Conservation (phyloP, 1,139 yeast genomes). For the Williopsis jadinii region DNA sequence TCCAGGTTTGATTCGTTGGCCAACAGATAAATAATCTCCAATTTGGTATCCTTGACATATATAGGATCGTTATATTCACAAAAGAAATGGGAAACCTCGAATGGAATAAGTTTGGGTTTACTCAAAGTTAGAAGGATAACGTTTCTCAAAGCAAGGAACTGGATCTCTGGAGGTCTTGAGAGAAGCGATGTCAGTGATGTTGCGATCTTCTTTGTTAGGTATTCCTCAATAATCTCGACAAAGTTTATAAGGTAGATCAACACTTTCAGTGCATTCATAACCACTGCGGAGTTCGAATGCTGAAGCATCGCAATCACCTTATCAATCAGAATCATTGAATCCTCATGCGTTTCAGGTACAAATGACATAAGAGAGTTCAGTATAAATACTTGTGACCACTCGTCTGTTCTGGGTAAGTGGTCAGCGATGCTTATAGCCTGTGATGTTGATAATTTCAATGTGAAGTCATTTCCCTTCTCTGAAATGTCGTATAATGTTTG, state of each 20-base stretch:
- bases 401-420: conserved; percentile 48
- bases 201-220: conserved; percentile 54
- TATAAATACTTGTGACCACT: conserved; percentile 77
- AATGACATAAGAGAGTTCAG: conserved; percentile 59
- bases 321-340: conserved; percentile 63
- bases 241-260: conserved; percentile 71
- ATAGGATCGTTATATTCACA: conserved; percentile 82
- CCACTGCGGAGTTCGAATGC: conserved; percentile 79
- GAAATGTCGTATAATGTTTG: conserved; percentile 64
- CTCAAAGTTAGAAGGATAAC: conserved; percentile 69
- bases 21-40: conserved; percentile 75
- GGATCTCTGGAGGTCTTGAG: conserved; percentile 77
- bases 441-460: conserved; percentile 46
- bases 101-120: conserved; percentile 48
- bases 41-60: conserved; percentile 82
- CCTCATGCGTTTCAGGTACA: conserved; percentile 62
- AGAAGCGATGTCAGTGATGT: conserved; percentile 65
- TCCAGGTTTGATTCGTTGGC: conserved; percentile 61
- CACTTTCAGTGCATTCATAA: conserved; percentile 66
- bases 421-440: conserved; percentile 49
- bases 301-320: conserved; percentile 66
- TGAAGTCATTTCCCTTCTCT: conserved; percentile 38
- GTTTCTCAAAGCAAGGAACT: conserved; percentile 75
- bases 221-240: conserved; percentile 33
- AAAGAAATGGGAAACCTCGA: conserved; percentile 74